Base-by-base conservation (phyloP, 768 basidiomycete genomes). In the Termitomyces sp. region DNA sequence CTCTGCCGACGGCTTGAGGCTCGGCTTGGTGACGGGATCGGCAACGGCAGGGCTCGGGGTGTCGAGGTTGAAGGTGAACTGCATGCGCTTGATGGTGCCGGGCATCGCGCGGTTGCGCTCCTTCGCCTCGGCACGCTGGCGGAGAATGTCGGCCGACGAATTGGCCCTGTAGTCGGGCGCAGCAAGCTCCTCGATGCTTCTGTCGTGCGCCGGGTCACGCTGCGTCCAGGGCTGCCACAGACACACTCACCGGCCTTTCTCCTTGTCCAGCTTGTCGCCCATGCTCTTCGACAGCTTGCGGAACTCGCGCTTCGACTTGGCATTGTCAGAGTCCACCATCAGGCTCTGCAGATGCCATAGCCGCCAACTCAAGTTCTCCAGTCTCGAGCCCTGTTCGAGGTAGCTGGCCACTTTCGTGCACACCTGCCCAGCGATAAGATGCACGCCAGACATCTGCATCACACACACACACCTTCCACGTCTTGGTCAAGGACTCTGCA, bases 261-360 rank as follows among this genome's bases (percentile, higher is more conserved):
- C 91, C 75, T 90, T 91, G 79, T 94, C 91, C 64, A 94, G 78
- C 71, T 90, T 92, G 76, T 94, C 91, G 61, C 91, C 83, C 92
- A 94, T 94, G 68, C 73, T 82, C 72, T 88, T 91, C 64, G 88
- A 89, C 54, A 94, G 83, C 65, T 90, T 91, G 76, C 86, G 89
- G 79, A 94, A 93, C 73, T 93, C 90, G 48, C 91, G 87, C 68
- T 91, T 91, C 16, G 87, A 84, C 72, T 85, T 89, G 42, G 91
- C 90, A 61, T 91, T 91, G 79, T 94, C 92, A 59, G 85, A 80
- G 73, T 94, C 91, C 73, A 94, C 91, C 76, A 93, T 93, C 64
- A 93, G 83, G 64, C 85, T 90, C 74, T 94, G 91, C 49, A 94
- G 83, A 68, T 93, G 90, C 91, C 91, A 94, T 70, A 94, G 81